A percentile compares a stretch with the other conserved stretches of the same genome.
phyloP scores from a whole-genome alignment of 345 rosid genomes.

The Cardamine resedifolia region DNA sequence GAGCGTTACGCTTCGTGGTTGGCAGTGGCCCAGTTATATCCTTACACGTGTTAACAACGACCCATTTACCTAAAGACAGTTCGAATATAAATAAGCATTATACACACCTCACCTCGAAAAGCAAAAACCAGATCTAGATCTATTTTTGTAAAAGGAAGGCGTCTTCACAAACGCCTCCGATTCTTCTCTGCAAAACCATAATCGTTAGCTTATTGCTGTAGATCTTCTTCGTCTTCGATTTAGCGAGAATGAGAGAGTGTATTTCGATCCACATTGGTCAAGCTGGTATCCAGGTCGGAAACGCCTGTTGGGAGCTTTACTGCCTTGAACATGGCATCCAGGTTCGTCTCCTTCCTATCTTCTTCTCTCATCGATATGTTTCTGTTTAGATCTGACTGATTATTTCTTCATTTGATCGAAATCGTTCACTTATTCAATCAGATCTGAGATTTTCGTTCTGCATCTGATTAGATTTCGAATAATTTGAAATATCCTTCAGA shows the following conservation, averaged over 20 bases:
- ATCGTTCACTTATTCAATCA: neutral
- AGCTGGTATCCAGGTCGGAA: constrained; percentile 79
- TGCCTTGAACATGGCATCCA: constrained; percentile 81
- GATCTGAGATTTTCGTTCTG: neutral
- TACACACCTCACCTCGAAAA: neutral
- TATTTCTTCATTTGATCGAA: neutral
- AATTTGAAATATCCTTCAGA: neutral
- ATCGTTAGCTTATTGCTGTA: neutral
- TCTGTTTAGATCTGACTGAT: neutral
- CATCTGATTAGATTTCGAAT: neutral
- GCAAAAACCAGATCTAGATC: constrained; percentile 13
- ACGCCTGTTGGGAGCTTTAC: constrained; percentile 77
- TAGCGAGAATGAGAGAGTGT: constrained; percentile 55
- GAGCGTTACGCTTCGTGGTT: constrained; percentile 7
- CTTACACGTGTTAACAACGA: neutral
- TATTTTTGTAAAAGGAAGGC: neutral
- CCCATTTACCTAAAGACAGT: neutral
- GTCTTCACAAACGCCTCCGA: constrained; percentile 27
- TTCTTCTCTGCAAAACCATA: neutral
- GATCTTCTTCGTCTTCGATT: constrained; percentile 2
- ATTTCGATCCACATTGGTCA: constrained; percentile 74
- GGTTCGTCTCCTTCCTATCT: constrained; percentile 62
- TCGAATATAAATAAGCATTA: neutral
- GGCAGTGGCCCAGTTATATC: neutral
- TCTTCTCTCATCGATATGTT: neutral